Evolutionary conservation across 768 basidiomycete genomes (phyloP).

Genomic region (Cyclocybe aegerita): DNA sequence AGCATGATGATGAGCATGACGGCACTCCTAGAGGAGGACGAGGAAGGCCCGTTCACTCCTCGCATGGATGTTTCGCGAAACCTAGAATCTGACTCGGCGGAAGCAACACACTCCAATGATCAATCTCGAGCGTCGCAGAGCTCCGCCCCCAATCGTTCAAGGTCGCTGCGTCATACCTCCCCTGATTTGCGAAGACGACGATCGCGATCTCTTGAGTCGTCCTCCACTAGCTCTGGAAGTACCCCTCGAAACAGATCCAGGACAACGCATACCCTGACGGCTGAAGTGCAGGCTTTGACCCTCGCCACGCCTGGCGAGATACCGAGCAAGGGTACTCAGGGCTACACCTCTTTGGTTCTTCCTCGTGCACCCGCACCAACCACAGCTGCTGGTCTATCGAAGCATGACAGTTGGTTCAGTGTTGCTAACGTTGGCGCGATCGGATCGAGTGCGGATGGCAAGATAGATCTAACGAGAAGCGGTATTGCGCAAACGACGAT

Average conservation of each 20-base stretch:
- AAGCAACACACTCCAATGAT: too few species aligned
- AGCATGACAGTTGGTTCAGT: neutral
- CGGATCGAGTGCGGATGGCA: conserved; percentile 36
- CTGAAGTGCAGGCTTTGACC: conserved; percentile 19
- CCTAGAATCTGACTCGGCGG: neutral
- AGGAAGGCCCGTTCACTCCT: conserved; percentile 18
- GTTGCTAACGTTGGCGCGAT: conserved; percentile 1
- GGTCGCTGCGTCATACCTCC: conserved; percentile 8
- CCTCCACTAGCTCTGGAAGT: conserved; percentile 1
- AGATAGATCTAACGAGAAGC: conserved; percentile 70
- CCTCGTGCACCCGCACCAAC: conserved; percentile 46
- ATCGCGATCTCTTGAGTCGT: conserved; percentile 5
- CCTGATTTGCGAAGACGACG: neutral
- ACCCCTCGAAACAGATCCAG: neutral
- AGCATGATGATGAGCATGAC: conserved; percentile 22
- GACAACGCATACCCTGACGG: conserved; percentile 10
- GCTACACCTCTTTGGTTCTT: conserved; percentile 53
- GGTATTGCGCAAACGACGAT: conserved; percentile 87
- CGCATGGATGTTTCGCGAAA: conserved; percentile 8
- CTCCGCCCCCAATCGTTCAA: neutral
- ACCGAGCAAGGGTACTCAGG: conserved; percentile 57
- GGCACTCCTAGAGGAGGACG: conserved; percentile 26
- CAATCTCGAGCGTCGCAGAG: neutral
- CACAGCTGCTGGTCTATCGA: conserved; percentile 12
- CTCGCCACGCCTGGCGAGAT: conserved; percentile 28